Base-by-base conservation (phyloP, 2,329 filamentous ascomycete genomes). In the Paracamarosporium sp. region DNA sequence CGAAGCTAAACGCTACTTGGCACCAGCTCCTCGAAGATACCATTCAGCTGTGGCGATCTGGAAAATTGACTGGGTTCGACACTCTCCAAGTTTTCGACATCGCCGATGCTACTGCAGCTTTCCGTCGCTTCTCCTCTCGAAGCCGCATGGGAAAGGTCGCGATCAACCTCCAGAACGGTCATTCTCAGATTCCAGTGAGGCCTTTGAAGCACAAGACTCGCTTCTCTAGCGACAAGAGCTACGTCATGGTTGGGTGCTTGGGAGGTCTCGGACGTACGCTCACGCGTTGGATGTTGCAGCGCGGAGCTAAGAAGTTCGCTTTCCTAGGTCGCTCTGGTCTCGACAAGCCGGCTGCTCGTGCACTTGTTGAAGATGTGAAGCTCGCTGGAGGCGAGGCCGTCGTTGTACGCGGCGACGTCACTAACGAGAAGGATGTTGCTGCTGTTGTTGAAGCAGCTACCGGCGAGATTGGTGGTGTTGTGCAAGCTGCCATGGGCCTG, bases 261-360 rank as follows among this genome's bases (percentile, higher is more conserved):
- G 45, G 45, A 12, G 40, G 40, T 8, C 40, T 44, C 7, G 40
- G 40, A 11, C 12, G 57, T 51, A 44, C 40, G 22, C 24, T 44
- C 4, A 44, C 40, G 8, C 40, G 40, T 3, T 44, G 40, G 55
- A 62, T 66, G 60, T 45, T 54, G 15, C 33, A 50, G n/a, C 54
- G 62, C 17, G 63, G 62, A 4, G 63, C 61, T 6, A 28, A 44
- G 6, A 25, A 60, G 15, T 33, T 66, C 13, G 46, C 56, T 15
- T 53, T 53, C 33, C 22, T 58, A 27, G 54, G 50, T 22, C 57
- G 62, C 13, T 47, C 40, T 15, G 46, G 46, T 33, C 5, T 6
- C 12, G 46, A 40, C 36, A 47, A 43, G 31, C 15, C 33, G 3
- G 50, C 31, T 7, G 50, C 56, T 2, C 43, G 53, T 17, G 17